Evolutionary conservation across 2,329 filamentous ascomycete genomes (phyloP).

Genomic region (Neofusicoccum parvum): DNA sequence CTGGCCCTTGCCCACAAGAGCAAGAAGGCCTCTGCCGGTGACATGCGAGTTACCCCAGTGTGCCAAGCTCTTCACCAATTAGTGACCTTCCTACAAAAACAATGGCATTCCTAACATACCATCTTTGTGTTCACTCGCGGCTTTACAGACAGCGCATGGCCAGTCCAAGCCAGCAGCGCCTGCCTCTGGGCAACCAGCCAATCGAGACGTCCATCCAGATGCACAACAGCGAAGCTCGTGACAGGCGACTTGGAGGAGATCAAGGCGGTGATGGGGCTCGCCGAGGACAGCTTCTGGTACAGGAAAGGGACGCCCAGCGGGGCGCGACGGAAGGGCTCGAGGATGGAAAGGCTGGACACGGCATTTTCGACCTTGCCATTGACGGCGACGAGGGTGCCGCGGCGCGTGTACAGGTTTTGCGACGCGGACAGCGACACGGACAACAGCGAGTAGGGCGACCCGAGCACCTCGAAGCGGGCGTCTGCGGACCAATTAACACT

Average conservation of each 20-base stretch:
- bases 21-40: conserved; percentile 84
- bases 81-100: conserved; percentile 30
- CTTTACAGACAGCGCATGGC: conserved; percentile 76
- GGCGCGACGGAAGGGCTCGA: conserved; percentile 80
- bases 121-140: conserved; percentile 75
- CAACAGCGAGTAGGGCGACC: conserved; percentile 87
- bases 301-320: conserved; percentile 88
- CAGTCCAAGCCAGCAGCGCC: conserved; percentile 94
- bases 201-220: conserved; percentile 90
- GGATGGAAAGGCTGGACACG: conserved; percentile 83
- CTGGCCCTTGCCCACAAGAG: conserved; percentile 82
- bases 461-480: conserved; percentile 91
- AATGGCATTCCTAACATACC: conserved; percentile 42
- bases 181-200: conserved; percentile 91
- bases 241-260: conserved; percentile 85
- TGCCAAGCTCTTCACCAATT: conserved; percentile 62
- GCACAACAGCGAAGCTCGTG: conserved; percentile 83
- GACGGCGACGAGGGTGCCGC: conserved; percentile 86
- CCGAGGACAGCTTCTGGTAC: conserved; percentile 86
- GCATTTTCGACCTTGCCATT: conserved; percentile 90
- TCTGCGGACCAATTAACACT: conserved; percentile 57
- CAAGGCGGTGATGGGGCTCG: conserved; percentile 82
- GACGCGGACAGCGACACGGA: conserved; percentile 92
- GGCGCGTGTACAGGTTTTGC: conserved; percentile 87
- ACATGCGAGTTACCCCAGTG: conserved; percentile 91